Conservation (phyloP, 208 protist genomes). For the Leishmania turanica region DNA sequence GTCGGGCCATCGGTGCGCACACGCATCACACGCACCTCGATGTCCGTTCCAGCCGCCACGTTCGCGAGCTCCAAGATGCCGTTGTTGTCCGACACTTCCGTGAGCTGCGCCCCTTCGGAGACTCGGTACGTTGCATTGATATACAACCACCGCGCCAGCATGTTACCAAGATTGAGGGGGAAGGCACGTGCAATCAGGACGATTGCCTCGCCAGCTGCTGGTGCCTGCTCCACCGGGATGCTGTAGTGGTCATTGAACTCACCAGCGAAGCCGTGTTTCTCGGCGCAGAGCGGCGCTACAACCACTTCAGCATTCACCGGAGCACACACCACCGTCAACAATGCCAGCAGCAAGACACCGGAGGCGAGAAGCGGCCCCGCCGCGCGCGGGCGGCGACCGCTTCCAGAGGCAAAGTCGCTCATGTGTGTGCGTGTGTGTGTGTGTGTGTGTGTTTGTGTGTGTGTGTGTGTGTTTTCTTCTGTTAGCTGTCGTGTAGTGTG, state of each 20-base stretch:
- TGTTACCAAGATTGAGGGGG: slow-evolving; percentile 29
- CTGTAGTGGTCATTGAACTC: slow-evolving; percentile 64
- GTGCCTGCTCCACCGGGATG: slow-evolving; percentile 48
- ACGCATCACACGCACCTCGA: slow-evolving; percentile 63
- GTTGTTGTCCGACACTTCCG: slow-evolving; percentile 46
- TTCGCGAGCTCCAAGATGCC: slow-evolving; percentile 58
- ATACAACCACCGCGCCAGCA: slow-evolving; percentile 51
- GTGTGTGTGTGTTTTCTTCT: background rate
- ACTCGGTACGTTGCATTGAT: slow-evolving; percentile 66
- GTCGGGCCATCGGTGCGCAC: slow-evolving; percentile 55
- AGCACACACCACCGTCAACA: background rate
- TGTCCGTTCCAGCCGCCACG: slow-evolving; percentile 50
- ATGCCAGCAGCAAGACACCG: background rate
- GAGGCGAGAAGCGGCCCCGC: background rate
- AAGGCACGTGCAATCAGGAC: slow-evolving; percentile 64
- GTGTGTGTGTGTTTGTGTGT: too few relatives aligned
- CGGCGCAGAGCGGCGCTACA: slow-evolving; percentile 44
- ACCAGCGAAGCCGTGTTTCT: slow-evolving; percentile 74
- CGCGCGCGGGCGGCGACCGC: background rate
- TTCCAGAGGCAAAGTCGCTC: background rate
- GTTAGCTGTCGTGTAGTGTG: background rate
- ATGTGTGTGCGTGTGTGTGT: background rate
- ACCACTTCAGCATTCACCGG: slow-evolving; percentile 2
- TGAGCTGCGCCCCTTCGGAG: slow-evolving; percentile 31
- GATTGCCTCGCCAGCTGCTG: slow-evolving; percentile 46